These are phyloP conservation scores for Metschnikowia noctiluminum DNA, from an alignment of 805 yeast genomes.

Conservation along the genomic window DNA sequence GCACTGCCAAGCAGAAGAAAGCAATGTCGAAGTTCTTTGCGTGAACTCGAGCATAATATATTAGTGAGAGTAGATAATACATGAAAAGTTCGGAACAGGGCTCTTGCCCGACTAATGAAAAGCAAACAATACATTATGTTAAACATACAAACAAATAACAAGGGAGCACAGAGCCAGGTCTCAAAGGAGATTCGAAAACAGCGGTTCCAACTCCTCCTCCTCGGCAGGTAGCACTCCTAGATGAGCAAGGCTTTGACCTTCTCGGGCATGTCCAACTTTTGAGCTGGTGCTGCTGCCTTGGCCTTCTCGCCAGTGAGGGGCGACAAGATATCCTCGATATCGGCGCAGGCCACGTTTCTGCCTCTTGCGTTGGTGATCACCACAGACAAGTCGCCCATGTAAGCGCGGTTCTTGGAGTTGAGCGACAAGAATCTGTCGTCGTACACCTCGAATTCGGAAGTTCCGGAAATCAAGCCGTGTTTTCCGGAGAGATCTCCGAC, in stretches of 20 bases:
- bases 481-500: conserved; percentile 8
- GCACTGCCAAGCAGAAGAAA: conserved; percentile 66
- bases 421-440: conserved; percentile 4
- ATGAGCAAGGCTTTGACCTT: background rate
- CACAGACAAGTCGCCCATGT: conserved; percentile 1
- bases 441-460: background rate
- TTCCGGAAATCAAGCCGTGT: conserved; percentile 1
- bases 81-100: background rate
- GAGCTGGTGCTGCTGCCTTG: background rate
- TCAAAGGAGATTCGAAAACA: background rate
- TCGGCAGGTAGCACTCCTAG: background rate
- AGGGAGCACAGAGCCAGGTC: background rate
- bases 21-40: conserved; percentile 69
- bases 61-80: background rate
- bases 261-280: background rate
- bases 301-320: conserved; percentile 1
- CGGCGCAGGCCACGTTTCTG: conserved; percentile 1
- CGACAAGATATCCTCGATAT: background rate
- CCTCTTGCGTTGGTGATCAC: conserved; percentile 1
- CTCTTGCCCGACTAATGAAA: background rate
- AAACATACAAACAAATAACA: background rate
- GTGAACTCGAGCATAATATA: background rate
- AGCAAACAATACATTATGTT: background rate
- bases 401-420: conserved; percentile 4
- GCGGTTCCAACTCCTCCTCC: background rate